phyloP scores from a whole-genome alignment of 2,329 filamentous ascomycete species.

The Aspergillus sp. region DNA sequence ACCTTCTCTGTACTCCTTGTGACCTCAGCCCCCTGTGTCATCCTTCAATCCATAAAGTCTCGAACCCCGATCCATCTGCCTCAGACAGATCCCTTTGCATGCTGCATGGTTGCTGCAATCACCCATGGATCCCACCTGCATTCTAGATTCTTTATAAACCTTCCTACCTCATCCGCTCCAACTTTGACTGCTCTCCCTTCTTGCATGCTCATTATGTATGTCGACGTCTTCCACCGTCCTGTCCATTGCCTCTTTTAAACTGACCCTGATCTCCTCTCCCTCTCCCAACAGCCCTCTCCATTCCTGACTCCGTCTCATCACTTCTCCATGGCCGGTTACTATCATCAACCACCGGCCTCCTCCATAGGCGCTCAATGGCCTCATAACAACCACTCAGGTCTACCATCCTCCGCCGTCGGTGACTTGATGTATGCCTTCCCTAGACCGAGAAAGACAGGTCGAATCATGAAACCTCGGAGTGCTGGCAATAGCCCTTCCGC shows the following conservation, averaged over 20 bases:
- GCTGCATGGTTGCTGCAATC: conserved; percentile 16
- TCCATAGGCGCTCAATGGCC: conserved; percentile 28
- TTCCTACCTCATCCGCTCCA: conserved; percentile 6
- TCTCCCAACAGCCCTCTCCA: background rate
- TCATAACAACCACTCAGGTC: conserved; percentile 12
- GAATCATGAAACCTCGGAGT: conserved; percentile 64
- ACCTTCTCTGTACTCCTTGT: conserved; percentile 9
- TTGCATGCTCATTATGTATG: conserved; percentile 13
- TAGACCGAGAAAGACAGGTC: conserved; percentile 47
- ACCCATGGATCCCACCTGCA: conserved; percentile 17
- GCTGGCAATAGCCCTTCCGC: conserved; percentile 65
- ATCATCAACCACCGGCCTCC: conserved; percentile 25
- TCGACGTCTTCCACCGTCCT: conserved; percentile 1
- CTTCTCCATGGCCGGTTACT: conserved; percentile 30
- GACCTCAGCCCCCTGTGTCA: conserved; percentile 21
- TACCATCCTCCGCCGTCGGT: conserved; percentile 23
- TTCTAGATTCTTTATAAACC: conserved; percentile 18
- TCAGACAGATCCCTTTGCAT: conserved; percentile 18
- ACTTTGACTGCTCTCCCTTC: conserved; percentile 1
- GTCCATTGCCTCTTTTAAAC: conserved; percentile 1
- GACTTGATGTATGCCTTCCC: conserved; percentile 48
- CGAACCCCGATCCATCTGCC: conserved; percentile 14
- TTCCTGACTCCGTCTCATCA: background rate
- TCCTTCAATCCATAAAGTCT: conserved; percentile 16
- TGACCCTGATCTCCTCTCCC: background rate